A percentile compares a stretch with the other conserved stretches of the same genome.
Evolutionary conservation across 257 asterid genomes (phyloP).

Genomic region (Plantago elongata): DNA sequence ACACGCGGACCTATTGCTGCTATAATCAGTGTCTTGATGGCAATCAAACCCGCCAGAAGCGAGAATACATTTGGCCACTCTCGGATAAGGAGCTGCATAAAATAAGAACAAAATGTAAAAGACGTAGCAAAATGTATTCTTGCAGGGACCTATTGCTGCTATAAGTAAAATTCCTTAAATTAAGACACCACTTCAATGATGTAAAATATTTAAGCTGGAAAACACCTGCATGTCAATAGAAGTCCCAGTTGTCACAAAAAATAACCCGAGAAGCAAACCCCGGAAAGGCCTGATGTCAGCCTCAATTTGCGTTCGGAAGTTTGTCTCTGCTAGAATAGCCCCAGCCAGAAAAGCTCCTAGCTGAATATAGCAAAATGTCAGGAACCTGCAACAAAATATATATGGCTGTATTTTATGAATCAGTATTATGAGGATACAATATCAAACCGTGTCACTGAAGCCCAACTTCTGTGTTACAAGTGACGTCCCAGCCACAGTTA

Average conservation of each 20-base stretch:
- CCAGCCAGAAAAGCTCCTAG: conserved; percentile 98
- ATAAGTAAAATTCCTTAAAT: too few relatives aligned
- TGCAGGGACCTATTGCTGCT: too few relatives aligned
- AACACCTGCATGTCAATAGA: conserved; percentile 89
- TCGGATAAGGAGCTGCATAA: conserved; percentile 81
- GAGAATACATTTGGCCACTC: conserved; percentile 98
- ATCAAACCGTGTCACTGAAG: conserved; percentile 95
- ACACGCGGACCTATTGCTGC: conserved; percentile 94
- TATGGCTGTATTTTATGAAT: conserved; percentile 12
- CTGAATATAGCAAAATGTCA: conserved; percentile 39
- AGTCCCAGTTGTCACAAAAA: conserved; percentile 96
- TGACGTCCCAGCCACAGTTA: conserved; percentile 96
- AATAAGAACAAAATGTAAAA: conserved; percentile 17
- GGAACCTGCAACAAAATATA: conserved; percentile 16
- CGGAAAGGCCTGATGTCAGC: conserved; percentile 99
- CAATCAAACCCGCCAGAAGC: conserved; percentile 90
- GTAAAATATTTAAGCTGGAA: too few relatives aligned
- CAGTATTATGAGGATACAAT: conserved; percentile 15
- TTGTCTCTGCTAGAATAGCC: conserved; percentile 92
- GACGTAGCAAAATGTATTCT: too few relatives aligned
- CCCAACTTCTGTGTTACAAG: conserved; percentile 91
- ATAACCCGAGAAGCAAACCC: conserved; percentile 94
- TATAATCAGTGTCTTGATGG: conserved; percentile 81
- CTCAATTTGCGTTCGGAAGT: conserved; percentile 96
- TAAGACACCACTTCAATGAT: too few relatives aligned